These are phyloP conservation scores for Fraxinus americana DNA, from an alignment of 257 asterid genomes.

Conservation along the genomic window DNA sequence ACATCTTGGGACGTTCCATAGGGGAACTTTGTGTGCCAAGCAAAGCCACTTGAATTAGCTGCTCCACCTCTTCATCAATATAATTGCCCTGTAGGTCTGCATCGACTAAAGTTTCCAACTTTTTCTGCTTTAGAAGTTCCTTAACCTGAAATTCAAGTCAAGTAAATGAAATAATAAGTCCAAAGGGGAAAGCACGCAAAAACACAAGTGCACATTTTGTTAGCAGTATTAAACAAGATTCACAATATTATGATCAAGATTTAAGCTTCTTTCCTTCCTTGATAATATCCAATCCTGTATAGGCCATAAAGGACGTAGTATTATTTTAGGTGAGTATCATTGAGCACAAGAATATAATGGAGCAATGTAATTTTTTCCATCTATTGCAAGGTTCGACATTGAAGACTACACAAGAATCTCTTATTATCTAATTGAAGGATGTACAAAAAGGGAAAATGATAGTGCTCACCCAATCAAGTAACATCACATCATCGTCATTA, in stretches of 20 bases:
- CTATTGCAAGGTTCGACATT: not conserved
- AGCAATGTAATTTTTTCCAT: not conserved
- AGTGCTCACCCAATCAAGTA: constrained; percentile 48
- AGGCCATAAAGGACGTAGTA: not conserved
- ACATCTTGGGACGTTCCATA: constrained; percentile 50
- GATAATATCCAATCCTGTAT: not conserved
- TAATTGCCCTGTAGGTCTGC: constrained; percentile 45
- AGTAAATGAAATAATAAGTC: not conserved
- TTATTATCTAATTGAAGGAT: not conserved
- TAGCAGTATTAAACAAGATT: not conserved
- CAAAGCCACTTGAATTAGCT: constrained; percentile 51
- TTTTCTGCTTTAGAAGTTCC: constrained; percentile 44
- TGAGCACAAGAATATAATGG: not conserved
- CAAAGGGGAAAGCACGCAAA: not conserved
- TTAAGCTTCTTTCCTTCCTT: not conserved
- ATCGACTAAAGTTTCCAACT: constrained; percentile 43
- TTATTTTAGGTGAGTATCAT: not conserved
- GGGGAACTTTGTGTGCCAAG: constrained; percentile 52
- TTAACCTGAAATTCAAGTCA: constrained; percentile 35
- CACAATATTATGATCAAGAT: no score
- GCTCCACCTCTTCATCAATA: constrained; percentile 44
- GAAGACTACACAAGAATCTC: not conserved
- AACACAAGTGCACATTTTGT: not conserved
- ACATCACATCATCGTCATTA: constrained; percentile 45
- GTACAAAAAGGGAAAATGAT: not conserved